phyloP scores from a whole-genome alignment of 2,329 filamentous ascomycete species.

The Zymoseptoria brevis region DNA sequence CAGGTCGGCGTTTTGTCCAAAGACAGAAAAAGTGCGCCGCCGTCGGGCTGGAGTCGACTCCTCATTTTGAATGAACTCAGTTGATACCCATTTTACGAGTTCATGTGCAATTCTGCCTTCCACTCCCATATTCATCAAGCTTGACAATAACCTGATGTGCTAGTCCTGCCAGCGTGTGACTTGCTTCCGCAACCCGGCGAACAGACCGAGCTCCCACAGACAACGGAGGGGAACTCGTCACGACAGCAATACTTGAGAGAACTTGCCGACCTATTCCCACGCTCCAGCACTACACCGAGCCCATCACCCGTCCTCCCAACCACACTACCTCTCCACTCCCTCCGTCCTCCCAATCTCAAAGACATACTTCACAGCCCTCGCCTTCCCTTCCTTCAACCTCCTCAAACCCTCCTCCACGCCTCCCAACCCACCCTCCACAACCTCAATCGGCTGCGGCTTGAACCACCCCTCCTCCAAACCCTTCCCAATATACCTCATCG shows the following conservation, averaged over 20 bases:
- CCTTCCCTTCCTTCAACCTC: constrained; percentile 52
- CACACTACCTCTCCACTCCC: neutral
- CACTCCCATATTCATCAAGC: no score
- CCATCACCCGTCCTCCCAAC: neutral
- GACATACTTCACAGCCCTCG: constrained; percentile 58
- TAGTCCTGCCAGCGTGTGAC: no score
- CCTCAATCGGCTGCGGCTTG: constrained; percentile 35
- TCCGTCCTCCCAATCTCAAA: constrained; percentile 47
- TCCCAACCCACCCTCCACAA: constrained; percentile 47
- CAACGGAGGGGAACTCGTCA: no score
- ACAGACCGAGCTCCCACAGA: no score
- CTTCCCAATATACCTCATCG: constrained; percentile 26
- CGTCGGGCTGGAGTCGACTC: constrained; percentile 9
- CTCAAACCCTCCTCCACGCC: constrained; percentile 47
- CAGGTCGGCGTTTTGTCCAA: neutral
- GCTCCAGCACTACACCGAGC: no score
- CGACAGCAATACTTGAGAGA: no score
- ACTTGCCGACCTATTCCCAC: no score
- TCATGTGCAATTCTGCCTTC: neutral
- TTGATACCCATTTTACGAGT: constrained; percentile 17
- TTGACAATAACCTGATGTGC: no score
- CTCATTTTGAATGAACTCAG: constrained; percentile 16
- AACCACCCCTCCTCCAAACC: constrained; percentile 32
- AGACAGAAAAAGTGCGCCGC: constrained; percentile 5
- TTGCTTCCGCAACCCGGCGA: no score